phyloP scores from a whole-genome alignment of 106 monocot species.

The Phalaenopsis equestris region DNA sequence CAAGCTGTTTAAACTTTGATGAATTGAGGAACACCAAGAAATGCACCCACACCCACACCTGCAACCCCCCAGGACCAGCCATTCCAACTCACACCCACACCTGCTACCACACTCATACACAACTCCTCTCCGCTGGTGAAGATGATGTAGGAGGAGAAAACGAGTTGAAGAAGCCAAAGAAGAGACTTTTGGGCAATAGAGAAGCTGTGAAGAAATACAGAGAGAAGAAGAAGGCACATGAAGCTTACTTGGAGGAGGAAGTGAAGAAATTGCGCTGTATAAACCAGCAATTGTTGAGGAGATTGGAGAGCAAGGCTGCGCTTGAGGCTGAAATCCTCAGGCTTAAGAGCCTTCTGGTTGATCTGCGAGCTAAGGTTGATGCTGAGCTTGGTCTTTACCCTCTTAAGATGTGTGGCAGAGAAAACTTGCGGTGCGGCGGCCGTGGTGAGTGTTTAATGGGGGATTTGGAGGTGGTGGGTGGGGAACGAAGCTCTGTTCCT shows the following conservation, averaged over 20 bases:
- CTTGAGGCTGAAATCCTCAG: no score
- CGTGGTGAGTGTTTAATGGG: no score
- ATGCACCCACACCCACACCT: slow-evolving; percentile 87
- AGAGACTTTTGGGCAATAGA: slow-evolving; percentile 54
- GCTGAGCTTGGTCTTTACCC: no score
- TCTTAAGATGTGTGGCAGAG: no score
- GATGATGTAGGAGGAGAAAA: no score
- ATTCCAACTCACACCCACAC: slow-evolving; percentile 58
- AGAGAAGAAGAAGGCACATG: slow-evolving; percentile 90
- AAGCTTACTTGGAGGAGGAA: slow-evolving; percentile 75
- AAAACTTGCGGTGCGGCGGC: no score
- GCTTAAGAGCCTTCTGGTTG: no score
- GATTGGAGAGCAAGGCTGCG: no score
- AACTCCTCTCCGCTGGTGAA: slow-evolving; percentile 24
- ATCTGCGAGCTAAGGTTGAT: no score
- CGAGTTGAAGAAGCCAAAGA: slow-evolving; percentile 8
- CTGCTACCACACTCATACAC: slow-evolving; percentile 76
- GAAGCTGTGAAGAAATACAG: slow-evolving; percentile 87
- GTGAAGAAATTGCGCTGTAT: slow-evolving; percentile 43
- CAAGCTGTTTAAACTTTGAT: slow-evolving; percentile 27
- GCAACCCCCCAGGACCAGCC: slow-evolving; percentile 63
- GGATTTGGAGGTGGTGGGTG: no score
- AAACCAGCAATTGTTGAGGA: slow-evolving; percentile 58
- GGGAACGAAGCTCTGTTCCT: no score
- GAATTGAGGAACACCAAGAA: slow-evolving; percentile 48